Base-by-base conservation (phyloP, 331 rosid species). In the Pyrus hybrid region DNA sequence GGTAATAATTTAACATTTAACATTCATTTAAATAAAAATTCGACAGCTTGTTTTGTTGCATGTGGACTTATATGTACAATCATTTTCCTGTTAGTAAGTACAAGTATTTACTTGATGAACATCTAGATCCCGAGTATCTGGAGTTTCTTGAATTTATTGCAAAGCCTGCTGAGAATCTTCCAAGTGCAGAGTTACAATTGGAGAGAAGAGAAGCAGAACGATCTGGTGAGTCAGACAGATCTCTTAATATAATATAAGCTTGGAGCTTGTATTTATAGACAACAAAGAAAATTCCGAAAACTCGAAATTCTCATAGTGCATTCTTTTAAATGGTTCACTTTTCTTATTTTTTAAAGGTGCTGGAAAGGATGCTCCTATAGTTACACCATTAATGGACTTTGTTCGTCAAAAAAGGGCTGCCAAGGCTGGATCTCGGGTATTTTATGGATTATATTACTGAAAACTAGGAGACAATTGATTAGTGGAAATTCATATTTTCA, bases 151-250 rank as follows among this genome's bases (percentile, higher is more conserved):
- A 93, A 81, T 45, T 85, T 75, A 85, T 93, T 84, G 90, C 92
- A 43, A 91, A 89, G 80, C 96, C 98, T 47, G 80, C 85, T 8
- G 97, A 93, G 83, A 85, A 91, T 88, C 98, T 93, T 83, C 97
- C 97, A 8, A 93, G 98, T 87, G 98, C 98, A 13, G 97, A 93
- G 72, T 88, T 89, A 76, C 97, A 93, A 64, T 77, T 93, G 85
- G 98, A 93, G 85, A 89, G 98, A 83, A 93, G 85, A 85, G 97
- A 93, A 91, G 98, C 98, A 26, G 97, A 91, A 76, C 95, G 80
- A 85, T 82, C 91, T 81, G 98, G 98, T 93, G 71, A 76, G 87
- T 81, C 26, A 33, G 47, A 51, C 45, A 77, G 26, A 65, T 72
- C 60, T 18, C 72, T 72, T 20, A 20, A 82, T 88, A 72, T 64